Base-by-base conservation (phyloP, 305 asterid genomes). In the Fraxinus sp. region DNA sequence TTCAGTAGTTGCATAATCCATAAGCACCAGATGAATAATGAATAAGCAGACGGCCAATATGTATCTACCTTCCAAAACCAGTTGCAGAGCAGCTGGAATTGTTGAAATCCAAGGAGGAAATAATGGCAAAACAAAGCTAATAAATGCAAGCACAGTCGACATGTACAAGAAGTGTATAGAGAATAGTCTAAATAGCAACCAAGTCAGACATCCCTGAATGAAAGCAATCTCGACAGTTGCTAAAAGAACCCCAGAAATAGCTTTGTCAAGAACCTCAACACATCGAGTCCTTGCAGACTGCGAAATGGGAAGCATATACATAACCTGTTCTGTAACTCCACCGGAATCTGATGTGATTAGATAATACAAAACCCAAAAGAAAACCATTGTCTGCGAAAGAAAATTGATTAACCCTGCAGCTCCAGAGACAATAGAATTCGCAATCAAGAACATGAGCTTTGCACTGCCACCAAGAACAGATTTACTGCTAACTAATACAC, bases 341-440 rank as follows among this genome's bases (percentile, higher is more conserved):
- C 99, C 99, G 0, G 98, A 93, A 72, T 93, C 99, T 0, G 99
- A 91, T 18, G 99, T 96, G 80, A 96, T 94, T 32, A 96, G 88
- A 83, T 89, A 96, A 71, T 92, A 95, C 86, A 96, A 84, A 55
- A 94, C 97, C 97, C 97, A 96, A 73, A 94, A 87, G 91, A 96
- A 96, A 70, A 96, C 94, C 98, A 96, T 92, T 0, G 87, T 83
- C 55, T 96, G 99, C 0, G 99, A 96, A 3, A 94, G 76, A 24
- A 96, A 96, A 79, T 96, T 89, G 80, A 96, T 84, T 22, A 96
- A 71, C 43, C 92, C 99, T 0, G 97, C 98, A 4, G 99, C 99
- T 22, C 99, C 99, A 0, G 98, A 96, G 26, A 96, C 91, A 28
- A 96, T 92, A 33, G 99, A 96, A 30, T 84, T 83, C 0, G 89